Evolutionary conservation across 176 grass and related monocot species (phyloP), one percentile per base, ranked within the genome.

Genomic region (Oryza brachyantha): DNA sequence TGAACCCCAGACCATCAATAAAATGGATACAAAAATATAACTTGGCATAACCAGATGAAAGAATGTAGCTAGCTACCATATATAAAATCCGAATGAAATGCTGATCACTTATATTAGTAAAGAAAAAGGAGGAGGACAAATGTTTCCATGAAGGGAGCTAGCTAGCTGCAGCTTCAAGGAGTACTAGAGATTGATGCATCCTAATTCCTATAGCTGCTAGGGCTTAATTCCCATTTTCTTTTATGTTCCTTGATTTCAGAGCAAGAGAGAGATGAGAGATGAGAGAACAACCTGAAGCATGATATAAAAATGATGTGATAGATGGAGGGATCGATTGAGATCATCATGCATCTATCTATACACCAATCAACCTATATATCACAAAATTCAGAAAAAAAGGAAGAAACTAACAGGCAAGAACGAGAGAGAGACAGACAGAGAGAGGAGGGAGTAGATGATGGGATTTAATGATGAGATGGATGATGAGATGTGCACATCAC

Each of bases 401-500:
- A 57, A 57, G 52, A 8, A 25, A 61, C 35, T 5, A 16, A 25
- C 34, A 8, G 13, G 1, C 10, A 21, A 29, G 27, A 68, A 12
- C 3, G 31, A 32, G 3, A 32, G n/a, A n/a, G n/a, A n/a, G n/a
- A 32, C 4, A 32, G 31, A 32, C 3, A 32, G 31, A 32, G 31
- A 32, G 0, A 3, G 27, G 12, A 35, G 70, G 64, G 57, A 72
- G 32, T 27, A 37, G 45, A 41, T 59, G 58, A 32, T 38, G 12
- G 8, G 19, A 43, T 71, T 77, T 77, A 63, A 87, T 77, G 68
- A 83, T 35, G 66, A 28, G 64, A 80, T 74, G 76, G 58, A 81
- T 71, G 74, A 81, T 38, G 72, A 55, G 78, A 79, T 80, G 78
- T 61, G 68, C 70, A 74, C 75, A 66, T 72, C 54, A 71, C 37